Evolutionary conservation across 2,329 filamentous ascomycete genomes (phyloP).

Genomic region (Pseudogymnoascus sp.): DNA sequence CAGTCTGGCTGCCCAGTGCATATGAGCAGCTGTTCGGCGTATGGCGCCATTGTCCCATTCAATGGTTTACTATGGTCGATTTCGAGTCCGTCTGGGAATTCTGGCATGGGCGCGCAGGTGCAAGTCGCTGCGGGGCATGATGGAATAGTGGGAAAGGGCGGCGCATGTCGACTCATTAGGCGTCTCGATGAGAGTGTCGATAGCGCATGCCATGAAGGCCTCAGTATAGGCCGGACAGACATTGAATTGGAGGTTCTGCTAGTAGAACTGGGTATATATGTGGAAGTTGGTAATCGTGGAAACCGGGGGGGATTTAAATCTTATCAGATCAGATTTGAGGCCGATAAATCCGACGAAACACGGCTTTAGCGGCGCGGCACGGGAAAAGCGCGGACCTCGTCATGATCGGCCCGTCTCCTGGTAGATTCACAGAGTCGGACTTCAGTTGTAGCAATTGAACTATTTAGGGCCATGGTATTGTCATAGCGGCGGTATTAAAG

Average conservation of each 20-base stretch:
- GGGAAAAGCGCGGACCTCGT: background rate
- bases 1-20: slow-evolving; percentile 76
- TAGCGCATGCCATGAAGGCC: slow-evolving; percentile 15
- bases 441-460: background rate
- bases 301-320: background rate
- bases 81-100: slow-evolving; percentile 56
- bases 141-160: slow-evolving; percentile 22
- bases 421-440: background rate
- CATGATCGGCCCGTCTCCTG: background rate
- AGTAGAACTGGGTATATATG: background rate
- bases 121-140: slow-evolving; percentile 70
- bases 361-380: background rate
- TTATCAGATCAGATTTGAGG: background rate
- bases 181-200: slow-evolving; percentile 18
- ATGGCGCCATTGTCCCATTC: slow-evolving; percentile 68
- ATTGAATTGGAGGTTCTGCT: background rate
- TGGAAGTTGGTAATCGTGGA: background rate
- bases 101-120: slow-evolving; percentile 58
- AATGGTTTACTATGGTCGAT: slow-evolving; percentile 66
- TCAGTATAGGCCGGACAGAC: slow-evolving; percentile 17
- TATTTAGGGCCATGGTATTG: background rate
- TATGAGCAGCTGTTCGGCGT: slow-evolving; percentile 74
- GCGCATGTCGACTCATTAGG: slow-evolving; percentile 7
- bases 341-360: background rate
- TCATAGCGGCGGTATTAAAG: background rate